phyloP scores from a whole-genome alignment of 2,329 filamentous ascomycete genomes.

The Beauveria bassiana region DNA sequence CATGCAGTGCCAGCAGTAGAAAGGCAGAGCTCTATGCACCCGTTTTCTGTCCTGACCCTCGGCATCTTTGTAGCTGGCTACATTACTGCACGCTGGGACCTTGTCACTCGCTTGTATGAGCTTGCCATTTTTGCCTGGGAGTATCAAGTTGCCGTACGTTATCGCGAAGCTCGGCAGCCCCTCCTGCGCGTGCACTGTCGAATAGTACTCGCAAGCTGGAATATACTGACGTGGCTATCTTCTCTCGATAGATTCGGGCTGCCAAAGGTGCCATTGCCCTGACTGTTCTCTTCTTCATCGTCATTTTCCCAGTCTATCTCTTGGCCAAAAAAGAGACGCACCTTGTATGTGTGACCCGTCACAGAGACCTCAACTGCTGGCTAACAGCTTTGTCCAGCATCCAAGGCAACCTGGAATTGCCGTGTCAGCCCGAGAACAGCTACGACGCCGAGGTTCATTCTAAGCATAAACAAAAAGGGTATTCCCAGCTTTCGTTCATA shows the following conservation, averaged over 20 bases:
- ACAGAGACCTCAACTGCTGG: conserved; percentile 4
- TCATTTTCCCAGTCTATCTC: conserved; percentile 77
- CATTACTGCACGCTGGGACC: conserved; percentile 98
- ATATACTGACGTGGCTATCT: neutral
- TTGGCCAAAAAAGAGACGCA: conserved; percentile 74
- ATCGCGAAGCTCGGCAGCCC: neutral
- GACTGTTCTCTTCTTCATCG: conserved; percentile 73
- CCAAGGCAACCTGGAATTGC: conserved; percentile 69
- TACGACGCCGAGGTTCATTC: conserved; percentile 90
- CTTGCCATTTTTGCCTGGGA: conserved; percentile 96
- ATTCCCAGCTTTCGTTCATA: conserved; percentile 15
- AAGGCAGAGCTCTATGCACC: conserved; percentile 72
- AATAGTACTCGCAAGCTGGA: neutral
- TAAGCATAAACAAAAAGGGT: conserved; percentile 34
- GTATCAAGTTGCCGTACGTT: conserved; percentile 86
- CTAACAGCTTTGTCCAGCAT: conserved; percentile 49
- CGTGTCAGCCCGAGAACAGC: conserved; percentile 90
- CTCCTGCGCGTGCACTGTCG: neutral
- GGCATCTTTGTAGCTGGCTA: conserved; percentile 99
- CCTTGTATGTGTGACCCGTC: conserved; percentile 51
- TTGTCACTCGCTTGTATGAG: conserved; percentile 94
- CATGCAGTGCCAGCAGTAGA: conserved; percentile 33
- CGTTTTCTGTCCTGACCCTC: conserved; percentile 90
- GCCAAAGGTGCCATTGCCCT: conserved; percentile 78
- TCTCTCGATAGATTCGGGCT: conserved; percentile 58